These are phyloP conservation scores for Takashimella tepidaria DNA, from an alignment of 1,284 basidiomycete species.

Conservation along the genomic window DNA sequence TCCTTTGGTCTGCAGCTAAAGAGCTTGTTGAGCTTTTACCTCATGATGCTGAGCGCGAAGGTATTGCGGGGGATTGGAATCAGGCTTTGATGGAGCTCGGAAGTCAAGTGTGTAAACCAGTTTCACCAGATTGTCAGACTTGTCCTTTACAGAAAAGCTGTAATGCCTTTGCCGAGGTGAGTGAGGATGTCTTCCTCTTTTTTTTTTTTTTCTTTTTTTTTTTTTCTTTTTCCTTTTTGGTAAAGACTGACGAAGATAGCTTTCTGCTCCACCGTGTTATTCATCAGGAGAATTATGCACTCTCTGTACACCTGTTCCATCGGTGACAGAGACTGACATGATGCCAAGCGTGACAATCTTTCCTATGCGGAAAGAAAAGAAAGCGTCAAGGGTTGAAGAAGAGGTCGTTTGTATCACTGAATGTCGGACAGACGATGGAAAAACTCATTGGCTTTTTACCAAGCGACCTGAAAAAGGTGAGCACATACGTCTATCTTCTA, in stretches of 20 bases:
- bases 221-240: conserved; percentile 6
- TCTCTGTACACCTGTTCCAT: conserved; percentile 64
- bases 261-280: conserved; percentile 19
- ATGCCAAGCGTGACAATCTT: conserved; percentile 59
- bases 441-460: conserved; percentile 62
- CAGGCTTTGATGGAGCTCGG: conserved; percentile 64
- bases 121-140: conserved; percentile 62
- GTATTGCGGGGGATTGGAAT: conserved; percentile 70
- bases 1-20: conserved; percentile 74
- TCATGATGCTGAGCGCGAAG: conserved; percentile 31
- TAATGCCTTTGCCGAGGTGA: conserved; percentile 55
- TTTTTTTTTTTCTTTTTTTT: background rate
- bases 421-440: conserved; percentile 54
- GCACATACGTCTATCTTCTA: conserved; percentile 6
- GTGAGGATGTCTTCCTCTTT: background rate
- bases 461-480: conserved; percentile 77
- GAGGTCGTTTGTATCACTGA: conserved; percentile 81
- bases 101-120: conserved; percentile 82
- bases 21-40: conserved; percentile 57
- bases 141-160: conserved; percentile 72
- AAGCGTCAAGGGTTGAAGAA: conserved; percentile 75
- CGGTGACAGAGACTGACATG: conserved; percentile 20
- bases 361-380: conserved; percentile 81
- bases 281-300: conserved; percentile 60
- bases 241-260: conserved; percentile 8